A percentile compares a stretch with the other conserved stretches of the same genome.
Evolutionary conservation across 2,329 filamentous ascomycete genomes (phyloP).

Genomic region (Sporothrix pallida): DNA sequence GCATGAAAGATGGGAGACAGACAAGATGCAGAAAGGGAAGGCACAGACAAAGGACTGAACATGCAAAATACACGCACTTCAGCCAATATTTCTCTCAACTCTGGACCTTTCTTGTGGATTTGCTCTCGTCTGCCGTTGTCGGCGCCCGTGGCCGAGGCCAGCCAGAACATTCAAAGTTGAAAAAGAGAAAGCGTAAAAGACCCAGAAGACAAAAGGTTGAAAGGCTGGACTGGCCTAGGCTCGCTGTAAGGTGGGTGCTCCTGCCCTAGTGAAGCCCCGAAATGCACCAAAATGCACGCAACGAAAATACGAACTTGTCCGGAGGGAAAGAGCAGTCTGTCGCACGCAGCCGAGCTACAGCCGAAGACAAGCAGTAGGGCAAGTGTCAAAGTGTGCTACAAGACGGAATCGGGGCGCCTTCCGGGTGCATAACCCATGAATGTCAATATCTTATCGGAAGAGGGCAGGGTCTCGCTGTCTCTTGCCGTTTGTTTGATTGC

Average conservation of each 20-base stretch:
- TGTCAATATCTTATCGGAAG: not conserved
- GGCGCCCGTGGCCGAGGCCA: constrained; percentile 2
- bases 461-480: not conserved
- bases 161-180: constrained; percentile 8
- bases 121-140: not conserved
- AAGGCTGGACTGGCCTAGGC: constrained; percentile 11
- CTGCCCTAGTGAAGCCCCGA: not conserved
- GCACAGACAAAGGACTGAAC: not conserved
- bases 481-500: not conserved
- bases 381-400: not conserved
- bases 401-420: constrained; percentile 10
- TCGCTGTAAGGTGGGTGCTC: not conserved
- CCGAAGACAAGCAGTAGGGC: not conserved
- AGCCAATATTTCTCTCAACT: not conserved
- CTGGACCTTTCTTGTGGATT: too few species aligned
- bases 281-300: not conserved
- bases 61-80: not conserved
- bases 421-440: not conserved
- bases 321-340: not conserved
- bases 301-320: constrained; percentile 19
- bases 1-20: not conserved
- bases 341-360: constrained; percentile 27
- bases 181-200: not conserved
- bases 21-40: not conserved
- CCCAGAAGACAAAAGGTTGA: not conserved